Conservation (phyloP, 805 yeast species). For the Ogataea haglerorum region DNA sequence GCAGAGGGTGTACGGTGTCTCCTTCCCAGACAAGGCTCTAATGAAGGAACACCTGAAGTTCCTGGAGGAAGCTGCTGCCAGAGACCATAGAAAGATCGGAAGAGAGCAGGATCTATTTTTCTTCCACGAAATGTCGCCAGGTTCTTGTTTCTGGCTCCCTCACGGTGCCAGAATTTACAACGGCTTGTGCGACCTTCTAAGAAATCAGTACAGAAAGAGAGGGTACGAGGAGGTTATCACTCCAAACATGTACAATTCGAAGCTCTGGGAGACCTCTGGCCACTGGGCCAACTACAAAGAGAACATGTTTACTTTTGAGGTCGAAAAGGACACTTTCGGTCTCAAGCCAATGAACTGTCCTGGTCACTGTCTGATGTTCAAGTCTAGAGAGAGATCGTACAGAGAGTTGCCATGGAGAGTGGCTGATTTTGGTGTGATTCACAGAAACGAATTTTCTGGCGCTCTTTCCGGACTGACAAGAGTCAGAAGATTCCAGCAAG, state of each 20-base stretch:
- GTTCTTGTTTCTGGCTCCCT: constrained; percentile 98
- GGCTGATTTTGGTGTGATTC: constrained; percentile 96
- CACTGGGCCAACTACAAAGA: constrained; percentile 98
- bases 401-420: constrained; percentile 98
- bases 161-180: constrained; percentile 98
- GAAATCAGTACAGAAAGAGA: constrained; percentile 83
- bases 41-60: constrained; percentile 94
- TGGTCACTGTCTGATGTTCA: constrained; percentile 91
- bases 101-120: constrained; percentile 92
- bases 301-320: constrained; percentile 95
- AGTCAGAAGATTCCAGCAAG: constrained; percentile 98
- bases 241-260: constrained; percentile 97
- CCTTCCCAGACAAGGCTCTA: constrained; percentile 96
- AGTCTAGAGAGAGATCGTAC: constrained; percentile 89
- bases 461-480: constrained; percentile 93
- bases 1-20: constrained; percentile 96
- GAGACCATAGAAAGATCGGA: constrained; percentile 97
- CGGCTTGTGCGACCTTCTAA: constrained; percentile 73
- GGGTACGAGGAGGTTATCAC: constrained; percentile 98
- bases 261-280: constrained; percentile 98
- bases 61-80: constrained; percentile 90
- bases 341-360: constrained; percentile 94
- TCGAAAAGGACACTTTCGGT: constrained; percentile 93
- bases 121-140: constrained; percentile 97
- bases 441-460: constrained; percentile 95